Conservation (phyloP, 1,284 basidiomycete genomes). For the Ceratobasidium sp. region DNA sequence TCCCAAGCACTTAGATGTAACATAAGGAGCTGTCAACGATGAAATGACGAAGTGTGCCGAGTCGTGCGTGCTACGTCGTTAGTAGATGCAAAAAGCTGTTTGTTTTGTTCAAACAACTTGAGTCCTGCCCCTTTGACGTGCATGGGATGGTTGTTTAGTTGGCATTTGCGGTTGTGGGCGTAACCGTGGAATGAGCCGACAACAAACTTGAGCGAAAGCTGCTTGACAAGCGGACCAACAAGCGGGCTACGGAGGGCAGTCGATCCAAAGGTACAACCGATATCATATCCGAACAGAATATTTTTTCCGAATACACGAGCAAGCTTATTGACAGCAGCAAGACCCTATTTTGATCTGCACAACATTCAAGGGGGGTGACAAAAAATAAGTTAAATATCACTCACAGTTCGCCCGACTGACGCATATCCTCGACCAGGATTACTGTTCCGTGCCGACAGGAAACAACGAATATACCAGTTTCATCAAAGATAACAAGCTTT, state of each 20-base stretch:
- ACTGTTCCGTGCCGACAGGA: constrained; percentile 55
- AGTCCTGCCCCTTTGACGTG: constrained; percentile 23
- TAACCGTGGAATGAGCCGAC: constrained; percentile 43
- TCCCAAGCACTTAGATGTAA: constrained; percentile 44
- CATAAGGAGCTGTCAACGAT: constrained; percentile 46
- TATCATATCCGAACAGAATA: constrained; percentile 46
- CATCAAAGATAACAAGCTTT: constrained; percentile 54
- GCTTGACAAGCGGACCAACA: constrained; percentile 8
- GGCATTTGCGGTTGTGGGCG: constrained; percentile 44
- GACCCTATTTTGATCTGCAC: constrained; percentile 41
- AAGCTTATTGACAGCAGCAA: constrained; percentile 29
- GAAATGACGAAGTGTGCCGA: constrained; percentile 52
- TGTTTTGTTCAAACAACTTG: constrained; percentile 38
- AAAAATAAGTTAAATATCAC: constrained; percentile 12
- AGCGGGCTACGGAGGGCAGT: constrained; percentile 39
- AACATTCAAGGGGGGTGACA: background rate
- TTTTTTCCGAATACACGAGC: constrained; percentile 27
- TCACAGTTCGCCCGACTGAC: constrained; percentile 56
- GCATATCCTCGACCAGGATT: constrained; percentile 54
- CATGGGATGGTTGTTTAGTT: constrained; percentile 23
- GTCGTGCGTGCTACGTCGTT: constrained; percentile 51
- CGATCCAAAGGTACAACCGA: constrained; percentile 47
- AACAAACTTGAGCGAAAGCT: constrained; percentile 12
- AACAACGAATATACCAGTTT: constrained; percentile 55
- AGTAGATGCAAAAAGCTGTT: constrained; percentile 37